Evolutionary conservation across 2,329 filamentous ascomycete species (phyloP).

Genomic region (Trichothecium roseum): DNA sequence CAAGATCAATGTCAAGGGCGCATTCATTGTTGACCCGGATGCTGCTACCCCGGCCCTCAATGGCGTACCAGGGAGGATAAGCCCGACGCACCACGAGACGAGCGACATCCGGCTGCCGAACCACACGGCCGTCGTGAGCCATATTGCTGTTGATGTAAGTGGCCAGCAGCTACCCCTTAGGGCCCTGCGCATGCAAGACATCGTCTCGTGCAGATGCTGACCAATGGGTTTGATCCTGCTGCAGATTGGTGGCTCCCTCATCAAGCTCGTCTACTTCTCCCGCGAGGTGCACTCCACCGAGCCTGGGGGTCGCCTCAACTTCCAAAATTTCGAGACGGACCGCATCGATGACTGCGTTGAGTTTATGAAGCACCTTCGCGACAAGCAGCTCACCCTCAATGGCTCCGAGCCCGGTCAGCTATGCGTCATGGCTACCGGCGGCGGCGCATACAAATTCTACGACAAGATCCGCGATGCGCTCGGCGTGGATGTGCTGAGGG

Average conservation of each 20-base stretch:
- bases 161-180: not conserved
- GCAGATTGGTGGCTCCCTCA: constrained; percentile 89
- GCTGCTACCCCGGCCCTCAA: constrained; percentile 34
- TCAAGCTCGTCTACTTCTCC: constrained; percentile 95
- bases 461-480: constrained; percentile 77
- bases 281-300: constrained; percentile 71
- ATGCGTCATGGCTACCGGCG: constrained; percentile 91
- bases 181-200: too few relatives aligned
- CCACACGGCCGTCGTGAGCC: constrained; percentile 89
- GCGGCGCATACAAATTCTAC: constrained; percentile 94
- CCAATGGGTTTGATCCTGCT: not conserved
- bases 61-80: constrained; percentile 30
- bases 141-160: constrained; percentile 90
- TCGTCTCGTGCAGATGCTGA: not conserved
- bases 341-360: constrained; percentile 87
- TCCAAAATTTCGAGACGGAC: constrained; percentile 93
- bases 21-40: constrained; percentile 89
- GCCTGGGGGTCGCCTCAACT: constrained; percentile 83
- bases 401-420: constrained; percentile 61
- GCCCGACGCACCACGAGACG: constrained; percentile 53
- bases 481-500: constrained; percentile 77
- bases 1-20: constrained; percentile 92
- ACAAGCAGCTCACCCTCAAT: constrained; percentile 69
- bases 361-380: constrained; percentile 78
- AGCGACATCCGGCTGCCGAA: constrained; percentile 94